Conservation (phyloP, 2,329 filamentous ascomycete genomes). For the Alternaria gaisen region DNA sequence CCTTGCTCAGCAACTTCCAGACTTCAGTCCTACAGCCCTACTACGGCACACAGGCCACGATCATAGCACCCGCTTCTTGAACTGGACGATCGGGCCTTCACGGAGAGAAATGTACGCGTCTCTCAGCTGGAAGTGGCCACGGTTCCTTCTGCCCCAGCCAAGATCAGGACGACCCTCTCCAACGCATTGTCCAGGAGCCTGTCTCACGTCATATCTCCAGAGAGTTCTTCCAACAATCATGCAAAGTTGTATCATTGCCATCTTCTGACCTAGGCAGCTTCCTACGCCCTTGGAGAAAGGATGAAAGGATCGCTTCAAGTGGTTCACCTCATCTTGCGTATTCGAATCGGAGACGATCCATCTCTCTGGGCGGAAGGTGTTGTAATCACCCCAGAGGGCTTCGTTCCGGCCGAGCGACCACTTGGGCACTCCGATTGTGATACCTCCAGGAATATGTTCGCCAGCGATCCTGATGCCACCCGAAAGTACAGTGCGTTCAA, state of each 20-base stretch:
- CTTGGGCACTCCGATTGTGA: conserved; percentile 23
- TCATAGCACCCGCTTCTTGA: conserved; percentile 5
- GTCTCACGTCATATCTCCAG: conserved; percentile 3
- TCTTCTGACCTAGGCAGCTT: conserved; percentile 36
- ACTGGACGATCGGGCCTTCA: neutral
- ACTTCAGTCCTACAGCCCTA: neutral
- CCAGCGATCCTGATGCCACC: conserved; percentile 29
- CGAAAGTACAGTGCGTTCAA: conserved; percentile 21
- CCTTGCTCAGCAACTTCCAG: neutral
- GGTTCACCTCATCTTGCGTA: conserved; percentile 17
- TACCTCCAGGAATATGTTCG: conserved; percentile 23
- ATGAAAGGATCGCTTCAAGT: conserved; percentile 17
- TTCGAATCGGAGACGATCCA: conserved; percentile 26
- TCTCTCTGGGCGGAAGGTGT: conserved; percentile 25
- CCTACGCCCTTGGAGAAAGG: conserved; percentile 36
- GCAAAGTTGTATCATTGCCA: conserved; percentile 22
- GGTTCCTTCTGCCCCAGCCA: conserved; percentile 3
- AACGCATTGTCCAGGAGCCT: neutral
- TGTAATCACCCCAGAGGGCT: conserved; percentile 24
- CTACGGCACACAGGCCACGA: neutral
- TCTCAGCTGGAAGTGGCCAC: neutral
- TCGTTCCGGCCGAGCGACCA: conserved; percentile 30
- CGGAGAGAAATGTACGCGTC: conserved; percentile 2
- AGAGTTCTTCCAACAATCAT: conserved; percentile 2
- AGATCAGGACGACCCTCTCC: conserved; percentile 1